A percentile compares a stretch with the other conserved stretches of the same genome.
Conservation (phyloP, 192 early-diverging fungal species). For the Linnemannia exigua region DNA sequence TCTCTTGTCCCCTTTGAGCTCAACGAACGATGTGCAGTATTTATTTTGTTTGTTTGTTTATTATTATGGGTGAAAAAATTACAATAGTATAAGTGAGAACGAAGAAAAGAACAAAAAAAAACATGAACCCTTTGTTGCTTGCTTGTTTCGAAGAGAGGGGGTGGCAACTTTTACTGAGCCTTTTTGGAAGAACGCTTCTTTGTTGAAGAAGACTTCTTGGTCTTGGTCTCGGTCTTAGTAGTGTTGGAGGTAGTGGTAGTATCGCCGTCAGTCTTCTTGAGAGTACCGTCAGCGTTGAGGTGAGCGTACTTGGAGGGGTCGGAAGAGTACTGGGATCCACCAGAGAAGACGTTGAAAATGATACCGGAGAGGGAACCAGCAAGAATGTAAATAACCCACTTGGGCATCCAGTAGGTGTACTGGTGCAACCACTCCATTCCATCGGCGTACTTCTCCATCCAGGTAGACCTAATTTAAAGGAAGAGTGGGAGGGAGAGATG, state of each 20-base stretch:
- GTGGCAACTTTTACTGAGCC: conserved; percentile 3
- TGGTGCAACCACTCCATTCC: conserved; percentile 23
- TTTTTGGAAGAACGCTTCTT: conserved; percentile 56
- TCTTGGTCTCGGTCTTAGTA: conserved; percentile 11
- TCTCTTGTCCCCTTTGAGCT: no score
- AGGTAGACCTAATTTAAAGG: conserved; percentile 24
- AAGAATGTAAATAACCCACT: conserved; percentile 44
- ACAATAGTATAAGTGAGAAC: background rate
- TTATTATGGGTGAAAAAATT: conserved; percentile 1
- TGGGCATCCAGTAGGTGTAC: conserved; percentile 55
- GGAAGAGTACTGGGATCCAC: conserved; percentile 52
- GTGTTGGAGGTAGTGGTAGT: background rate
- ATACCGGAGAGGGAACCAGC: conserved; percentile 49
- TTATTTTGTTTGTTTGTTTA: background rate
- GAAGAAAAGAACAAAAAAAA: background rate
- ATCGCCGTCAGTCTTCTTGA: conserved; percentile 16
- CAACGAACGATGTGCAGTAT: no score
- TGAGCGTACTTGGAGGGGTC: conserved; percentile 48
- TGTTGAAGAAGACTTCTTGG: conserved; percentile 27
- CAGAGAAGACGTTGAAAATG: conserved; percentile 49
- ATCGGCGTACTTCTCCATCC: conserved; percentile 44
- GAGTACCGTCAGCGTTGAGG: conserved; percentile 49
- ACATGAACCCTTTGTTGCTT: background rate
- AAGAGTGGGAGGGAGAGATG: background rate
- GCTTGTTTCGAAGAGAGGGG: background rate